Conservation (phyloP, 2,329 filamentous ascomycete species). For the Xylaria arbuscula region DNA sequence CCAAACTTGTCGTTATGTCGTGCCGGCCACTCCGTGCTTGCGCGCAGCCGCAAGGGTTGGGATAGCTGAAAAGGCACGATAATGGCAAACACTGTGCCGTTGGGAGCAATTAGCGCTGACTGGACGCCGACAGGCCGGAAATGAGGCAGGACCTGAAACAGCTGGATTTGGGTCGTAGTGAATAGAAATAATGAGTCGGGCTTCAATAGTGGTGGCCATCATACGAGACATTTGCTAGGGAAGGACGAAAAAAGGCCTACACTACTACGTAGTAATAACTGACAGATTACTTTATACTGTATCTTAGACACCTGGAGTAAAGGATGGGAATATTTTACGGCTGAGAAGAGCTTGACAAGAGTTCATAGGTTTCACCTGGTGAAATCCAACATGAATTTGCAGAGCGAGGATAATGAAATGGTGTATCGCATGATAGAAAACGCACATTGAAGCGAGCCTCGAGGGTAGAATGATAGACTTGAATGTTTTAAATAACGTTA, state of each 20-base stretch:
- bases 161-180: conserved; percentile 8
- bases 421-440: no score
- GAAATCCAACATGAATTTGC: no score
- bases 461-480: no score
- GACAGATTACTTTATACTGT: background rate
- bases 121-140: conserved; percentile 14
- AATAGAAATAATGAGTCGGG: conserved; percentile 11
- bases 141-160: conserved; percentile 15
- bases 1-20: background rate
- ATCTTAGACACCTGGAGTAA: background rate
- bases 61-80: conserved; percentile 11
- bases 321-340: background rate
- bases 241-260: background rate
- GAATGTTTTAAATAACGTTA: no score
- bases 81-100: conserved; percentile 18
- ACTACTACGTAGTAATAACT: background rate
- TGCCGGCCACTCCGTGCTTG: conserved; percentile 12
- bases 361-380: no score
- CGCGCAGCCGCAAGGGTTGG: conserved; percentile 1
- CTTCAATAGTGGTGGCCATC: conserved; percentile 12
- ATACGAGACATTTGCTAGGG: background rate
- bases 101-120: conserved; percentile 14
- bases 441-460: no score
- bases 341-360: no score
- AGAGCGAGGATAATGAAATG: no score